These are phyloP conservation scores for Cladosporium sp. DNA, from an alignment of 2,329 filamentous ascomycete genomes.

Conservation along the genomic window DNA sequence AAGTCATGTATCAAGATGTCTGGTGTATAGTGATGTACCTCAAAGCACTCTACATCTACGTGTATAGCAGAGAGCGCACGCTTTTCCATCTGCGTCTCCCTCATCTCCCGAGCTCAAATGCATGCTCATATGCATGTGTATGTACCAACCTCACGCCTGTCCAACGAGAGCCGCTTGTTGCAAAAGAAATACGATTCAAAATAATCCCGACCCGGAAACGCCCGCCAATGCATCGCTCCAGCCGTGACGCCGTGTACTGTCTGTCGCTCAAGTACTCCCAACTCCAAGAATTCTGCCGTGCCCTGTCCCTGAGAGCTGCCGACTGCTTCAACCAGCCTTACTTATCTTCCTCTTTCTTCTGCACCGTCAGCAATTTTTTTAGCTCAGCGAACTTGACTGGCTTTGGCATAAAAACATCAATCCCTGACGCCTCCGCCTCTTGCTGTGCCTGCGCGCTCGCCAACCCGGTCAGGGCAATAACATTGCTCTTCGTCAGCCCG, in stretches of 20 bases:
- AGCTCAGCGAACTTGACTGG: constrained; percentile 34
- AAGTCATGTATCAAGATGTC: too few relatives aligned
- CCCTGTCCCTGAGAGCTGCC: not conserved
- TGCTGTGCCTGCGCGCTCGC: constrained; percentile 32
- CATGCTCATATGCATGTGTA: not conserved
- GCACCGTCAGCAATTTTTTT: constrained; percentile 25
- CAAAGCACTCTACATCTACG: not conserved
- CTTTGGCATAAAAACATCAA: constrained; percentile 39
- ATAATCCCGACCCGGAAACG: not conserved
- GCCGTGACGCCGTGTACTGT: not conserved
- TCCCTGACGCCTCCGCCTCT: constrained; percentile 32
- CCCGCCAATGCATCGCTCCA: not conserved
- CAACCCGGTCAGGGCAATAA: constrained; percentile 36
- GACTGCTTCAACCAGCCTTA: not conserved
- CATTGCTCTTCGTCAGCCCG: constrained; percentile 9
- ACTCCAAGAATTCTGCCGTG: not conserved
- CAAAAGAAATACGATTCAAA: not conserved
- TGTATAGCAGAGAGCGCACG: not conserved
- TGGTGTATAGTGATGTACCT: not conserved
- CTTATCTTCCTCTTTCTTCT: not conserved
- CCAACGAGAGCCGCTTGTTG: not conserved
- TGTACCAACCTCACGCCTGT: not conserved
- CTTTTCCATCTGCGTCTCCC: not conserved
- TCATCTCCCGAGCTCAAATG: too few relatives aligned
- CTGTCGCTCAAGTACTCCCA: not conserved